Percentiles rank a stretch among this genome's conserved stretches.
phyloP scores from a whole-genome alignment of 805 yeast genomes.

The Brettanomyces custersianus region DNA sequence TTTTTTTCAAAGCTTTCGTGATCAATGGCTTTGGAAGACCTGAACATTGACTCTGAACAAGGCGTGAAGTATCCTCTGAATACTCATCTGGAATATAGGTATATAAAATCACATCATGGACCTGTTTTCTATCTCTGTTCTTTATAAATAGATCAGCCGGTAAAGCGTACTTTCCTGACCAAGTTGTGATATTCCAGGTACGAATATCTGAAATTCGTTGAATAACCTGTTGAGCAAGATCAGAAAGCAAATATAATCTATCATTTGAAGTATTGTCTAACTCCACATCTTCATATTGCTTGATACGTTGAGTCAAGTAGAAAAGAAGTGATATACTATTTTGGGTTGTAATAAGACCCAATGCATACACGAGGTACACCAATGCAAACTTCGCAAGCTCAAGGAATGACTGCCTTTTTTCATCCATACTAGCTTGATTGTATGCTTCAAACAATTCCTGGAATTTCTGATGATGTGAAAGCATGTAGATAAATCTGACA shows the following conservation, averaged over 20 bases:
- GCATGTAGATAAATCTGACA: conserved; percentile 55
- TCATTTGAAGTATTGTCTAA: conserved; percentile 26
- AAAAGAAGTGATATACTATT: conserved; percentile 66
- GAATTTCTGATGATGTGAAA: conserved; percentile 71
- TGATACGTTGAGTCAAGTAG: conserved; percentile 69
- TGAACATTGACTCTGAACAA: conserved; percentile 8
- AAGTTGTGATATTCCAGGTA: conserved; percentile 65
- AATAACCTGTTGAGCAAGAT: conserved; percentile 59
- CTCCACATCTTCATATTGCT: conserved; percentile 61
- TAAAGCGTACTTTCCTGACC: conserved; percentile 71
- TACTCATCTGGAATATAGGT: conserved; percentile 43
- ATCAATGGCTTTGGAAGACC: no score
- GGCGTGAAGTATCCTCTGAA: conserved; percentile 1
- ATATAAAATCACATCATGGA: conserved; percentile 45
- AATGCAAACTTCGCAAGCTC: conserved; percentile 46
- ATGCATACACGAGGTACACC: conserved; percentile 50
- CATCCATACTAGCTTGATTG: conserved; percentile 8
- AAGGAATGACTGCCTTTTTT: conserved; percentile 12
- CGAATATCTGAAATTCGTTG: conserved; percentile 47
- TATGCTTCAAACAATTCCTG: conserved; percentile 27
- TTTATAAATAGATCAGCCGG: conserved; percentile 66
- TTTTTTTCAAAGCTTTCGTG: no score
- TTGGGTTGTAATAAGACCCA: conserved; percentile 50
- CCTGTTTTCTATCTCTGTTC: conserved; percentile 46
- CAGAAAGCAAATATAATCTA: conserved; percentile 61